These are phyloP conservation scores for Chrysochromulina tobinii DNA, from an alignment of 78 protist species.

Conservation along the genomic window DNA sequence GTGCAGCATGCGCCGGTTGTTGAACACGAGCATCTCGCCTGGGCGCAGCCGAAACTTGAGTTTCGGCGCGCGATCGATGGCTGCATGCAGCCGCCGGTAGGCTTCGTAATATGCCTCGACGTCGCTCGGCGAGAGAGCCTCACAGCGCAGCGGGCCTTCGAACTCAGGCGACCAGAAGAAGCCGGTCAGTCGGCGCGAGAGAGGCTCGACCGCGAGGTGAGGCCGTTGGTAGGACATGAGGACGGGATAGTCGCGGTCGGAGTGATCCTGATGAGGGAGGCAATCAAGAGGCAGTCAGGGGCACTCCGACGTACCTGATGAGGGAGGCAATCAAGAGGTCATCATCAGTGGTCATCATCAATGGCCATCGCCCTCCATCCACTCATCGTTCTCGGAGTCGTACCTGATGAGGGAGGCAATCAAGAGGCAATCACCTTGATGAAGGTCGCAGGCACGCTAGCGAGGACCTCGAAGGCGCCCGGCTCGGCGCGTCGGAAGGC, in stretches of 20 bases:
- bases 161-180: conserved; percentile 49
- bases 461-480: conserved; percentile 13
- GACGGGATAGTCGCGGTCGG: background rate
- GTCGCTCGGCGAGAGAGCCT: background rate
- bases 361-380: background rate
- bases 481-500: background rate
- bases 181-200: background rate
- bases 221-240: conserved; percentile 39
- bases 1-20: conserved; percentile 13
- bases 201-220: background rate
- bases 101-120: background rate
- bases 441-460: conserved; percentile 34
- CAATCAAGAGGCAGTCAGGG: background rate
- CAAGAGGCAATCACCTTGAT: background rate
- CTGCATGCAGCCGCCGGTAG: background rate
- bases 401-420: no score
- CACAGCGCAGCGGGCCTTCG: background rate
- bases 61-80: background rate
- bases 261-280: background rate
- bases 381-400: background rate
- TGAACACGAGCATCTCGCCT: background rate
- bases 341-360: background rate
- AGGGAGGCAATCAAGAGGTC: no score
- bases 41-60: background rate
- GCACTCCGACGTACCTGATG: no score